Evolutionary conservation across 306 rosid genomes (phyloP).

Genomic region (Trifolium repens): DNA sequence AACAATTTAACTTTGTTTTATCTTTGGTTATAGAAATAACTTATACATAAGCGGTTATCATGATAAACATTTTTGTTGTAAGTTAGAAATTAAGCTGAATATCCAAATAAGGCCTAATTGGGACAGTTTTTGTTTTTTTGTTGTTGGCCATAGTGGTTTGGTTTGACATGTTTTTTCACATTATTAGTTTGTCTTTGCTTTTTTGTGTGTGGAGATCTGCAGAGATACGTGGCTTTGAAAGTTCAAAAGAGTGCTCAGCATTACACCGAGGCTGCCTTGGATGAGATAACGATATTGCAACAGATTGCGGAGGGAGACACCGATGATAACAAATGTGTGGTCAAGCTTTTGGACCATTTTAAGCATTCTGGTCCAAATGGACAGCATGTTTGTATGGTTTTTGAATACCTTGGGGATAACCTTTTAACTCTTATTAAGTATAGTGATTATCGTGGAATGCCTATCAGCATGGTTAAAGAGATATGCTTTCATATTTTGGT

Average conservation of each 20-base stretch:
- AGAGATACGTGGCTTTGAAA: conserved; percentile 90
- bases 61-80: background rate
- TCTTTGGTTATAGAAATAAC: background rate
- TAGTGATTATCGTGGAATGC: conserved; percentile 82
- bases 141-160: background rate
- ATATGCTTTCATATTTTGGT: conserved; percentile 84
- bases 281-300: conserved; percentile 88
- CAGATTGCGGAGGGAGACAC: conserved; percentile 92
- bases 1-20: background rate
- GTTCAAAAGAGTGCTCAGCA: conserved; percentile 99
- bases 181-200: conserved; percentile 23
- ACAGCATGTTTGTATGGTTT: conserved; percentile 95
- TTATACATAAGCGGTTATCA: background rate
- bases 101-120: background rate
- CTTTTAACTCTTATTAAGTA: conserved; percentile 89
- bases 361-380: conserved; percentile 98
- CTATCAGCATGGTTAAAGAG: conserved; percentile 81
- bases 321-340: conserved; percentile 82
- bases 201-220: conserved; percentile 43
- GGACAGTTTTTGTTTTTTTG: background rate
- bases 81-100: background rate
- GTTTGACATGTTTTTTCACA: conserved; percentile 9
- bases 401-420: conserved; percentile 95
- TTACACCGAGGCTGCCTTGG: conserved; percentile 97
- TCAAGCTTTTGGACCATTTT: conserved; percentile 95